phyloP scores from a whole-genome alignment of 306 rosid species.

The Malus fusca region DNA sequence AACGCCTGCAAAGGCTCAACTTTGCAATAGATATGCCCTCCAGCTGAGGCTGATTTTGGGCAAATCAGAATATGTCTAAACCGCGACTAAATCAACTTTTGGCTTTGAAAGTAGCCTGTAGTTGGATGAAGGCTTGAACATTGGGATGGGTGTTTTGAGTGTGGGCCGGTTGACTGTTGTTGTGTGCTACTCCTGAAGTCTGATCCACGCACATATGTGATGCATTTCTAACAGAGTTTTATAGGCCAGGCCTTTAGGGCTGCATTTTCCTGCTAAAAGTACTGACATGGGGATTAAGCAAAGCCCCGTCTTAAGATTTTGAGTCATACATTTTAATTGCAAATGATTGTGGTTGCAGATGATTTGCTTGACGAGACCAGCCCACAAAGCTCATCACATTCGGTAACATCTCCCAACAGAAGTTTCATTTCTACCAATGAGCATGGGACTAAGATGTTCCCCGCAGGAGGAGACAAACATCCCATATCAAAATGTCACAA shows the following conservation, averaged over 20 bases:
- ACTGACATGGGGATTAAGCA: background rate
- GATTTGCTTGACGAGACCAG: slow-evolving; percentile 57
- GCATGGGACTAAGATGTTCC: slow-evolving; percentile 26
- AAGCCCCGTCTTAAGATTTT: background rate
- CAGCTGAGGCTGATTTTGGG: too few species aligned
- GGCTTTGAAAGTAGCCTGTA: background rate
- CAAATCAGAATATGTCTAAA: too few species aligned
- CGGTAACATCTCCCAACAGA: slow-evolving; percentile 56
- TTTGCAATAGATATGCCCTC: too few species aligned
- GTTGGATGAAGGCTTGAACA: background rate
- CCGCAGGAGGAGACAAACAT: slow-evolving; percentile 34
- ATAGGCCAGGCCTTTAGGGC: background rate
- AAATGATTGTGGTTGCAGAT: slow-evolving; percentile 47
- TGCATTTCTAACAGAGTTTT: background rate
- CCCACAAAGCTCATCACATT: slow-evolving; percentile 62
- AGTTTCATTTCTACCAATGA: slow-evolving; percentile 40
- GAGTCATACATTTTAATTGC: slow-evolving; percentile 3
- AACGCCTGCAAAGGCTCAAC: too few species aligned
- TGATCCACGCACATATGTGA: background rate
- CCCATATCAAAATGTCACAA: slow-evolving; percentile 35
- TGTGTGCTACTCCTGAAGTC: background rate
- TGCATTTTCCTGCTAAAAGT: background rate
- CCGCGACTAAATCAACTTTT: background rate
- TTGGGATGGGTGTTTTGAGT: background rate
- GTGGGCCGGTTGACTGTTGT: background rate